Percentiles rank a stretch among this genome's conserved stretches.
Evolutionary conservation across 1,139 yeast species (phyloP).

Genomic region (Tardiomyces blankii): DNA sequence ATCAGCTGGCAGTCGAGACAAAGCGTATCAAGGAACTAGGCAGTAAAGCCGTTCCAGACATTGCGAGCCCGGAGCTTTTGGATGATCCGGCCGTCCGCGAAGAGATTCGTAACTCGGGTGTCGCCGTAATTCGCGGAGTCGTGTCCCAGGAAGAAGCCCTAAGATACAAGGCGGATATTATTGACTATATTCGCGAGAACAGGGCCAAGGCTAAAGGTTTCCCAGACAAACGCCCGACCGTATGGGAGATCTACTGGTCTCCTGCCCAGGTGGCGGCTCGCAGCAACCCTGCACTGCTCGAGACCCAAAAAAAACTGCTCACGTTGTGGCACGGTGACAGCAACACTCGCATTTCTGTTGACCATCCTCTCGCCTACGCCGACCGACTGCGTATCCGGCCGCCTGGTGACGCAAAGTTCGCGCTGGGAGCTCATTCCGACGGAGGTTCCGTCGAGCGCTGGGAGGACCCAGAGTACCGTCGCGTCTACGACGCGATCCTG

Average conservation of each 20-base stretch:
- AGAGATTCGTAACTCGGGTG: conserved; percentile 14
- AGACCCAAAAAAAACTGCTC: conserved; percentile 22
- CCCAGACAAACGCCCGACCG: conserved; percentile 23
- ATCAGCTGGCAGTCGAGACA: conserved; percentile 17
- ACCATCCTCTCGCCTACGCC: conserved; percentile 36
- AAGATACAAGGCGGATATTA: conserved; percentile 13
- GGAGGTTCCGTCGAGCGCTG: conserved; percentile 39
- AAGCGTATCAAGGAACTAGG: conserved; percentile 16
- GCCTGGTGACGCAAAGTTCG: conserved; percentile 24
- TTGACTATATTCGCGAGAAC: conserved; percentile 14
- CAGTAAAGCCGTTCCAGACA: conserved; percentile 15
- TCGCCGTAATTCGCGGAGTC: conserved; percentile 20
- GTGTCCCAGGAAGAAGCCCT: conserved; percentile 16
- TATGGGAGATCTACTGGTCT: conserved; percentile 31
- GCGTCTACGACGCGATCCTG: conserved; percentile 31
- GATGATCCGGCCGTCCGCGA: conserved; percentile 4
- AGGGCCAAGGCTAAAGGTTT: conserved; percentile 28
- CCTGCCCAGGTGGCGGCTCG: conserved; percentile 32
- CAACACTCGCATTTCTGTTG: conserved; percentile 23
- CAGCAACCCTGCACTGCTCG: conserved; percentile 28
- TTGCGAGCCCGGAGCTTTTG: conserved; percentile 13
- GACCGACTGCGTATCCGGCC: conserved; percentile 37
- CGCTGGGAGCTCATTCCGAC: conserved; percentile 36
- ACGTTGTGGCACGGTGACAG: conserved; percentile 26
- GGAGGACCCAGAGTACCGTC: conserved; percentile 33